Evolutionary conservation across 2,329 filamentous ascomycete species (phyloP).

Genomic region (Penicillium capsulatum): DNA sequence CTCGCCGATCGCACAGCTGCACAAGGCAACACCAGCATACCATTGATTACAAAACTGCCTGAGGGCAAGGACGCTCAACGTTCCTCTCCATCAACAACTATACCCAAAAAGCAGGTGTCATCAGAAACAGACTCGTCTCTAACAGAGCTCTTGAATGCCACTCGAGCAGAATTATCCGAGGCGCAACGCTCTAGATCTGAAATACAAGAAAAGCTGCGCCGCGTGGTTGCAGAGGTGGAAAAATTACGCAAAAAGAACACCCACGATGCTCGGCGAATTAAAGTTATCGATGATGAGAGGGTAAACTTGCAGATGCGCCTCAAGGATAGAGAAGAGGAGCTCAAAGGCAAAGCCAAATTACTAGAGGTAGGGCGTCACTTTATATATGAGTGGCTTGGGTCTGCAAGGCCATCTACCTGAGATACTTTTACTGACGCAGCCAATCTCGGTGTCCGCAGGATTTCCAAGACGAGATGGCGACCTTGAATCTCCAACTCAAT

Average conservation of each 20-base stretch:
- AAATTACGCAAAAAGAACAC: constrained; percentile 58
- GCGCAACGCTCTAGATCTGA: constrained; percentile 70
- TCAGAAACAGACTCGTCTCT: constrained; percentile 26
- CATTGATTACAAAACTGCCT: constrained; percentile 24
- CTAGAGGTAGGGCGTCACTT: constrained; percentile 57
- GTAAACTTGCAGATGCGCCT: constrained; percentile 61
- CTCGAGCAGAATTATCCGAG: constrained; percentile 66
- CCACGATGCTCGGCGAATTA: constrained; percentile 59
- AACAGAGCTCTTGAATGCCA: constrained; percentile 31
- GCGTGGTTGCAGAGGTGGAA: constrained; percentile 60
- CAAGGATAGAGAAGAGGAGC: constrained; percentile 78
- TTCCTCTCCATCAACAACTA: constrained; percentile 26
- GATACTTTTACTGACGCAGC: constrained; percentile 1
- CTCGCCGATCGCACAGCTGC: constrained; percentile 64
- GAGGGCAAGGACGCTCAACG: constrained; percentile 18
- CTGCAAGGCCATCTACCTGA: neutral
- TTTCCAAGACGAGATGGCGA: constrained; percentile 89
- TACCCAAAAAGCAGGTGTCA: constrained; percentile 27
- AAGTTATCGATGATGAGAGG: constrained; percentile 59
- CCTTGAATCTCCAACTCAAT: constrained; percentile 80
- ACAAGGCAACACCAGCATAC: no score
- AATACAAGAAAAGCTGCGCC: constrained; percentile 60
- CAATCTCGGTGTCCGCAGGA: constrained; percentile 48
- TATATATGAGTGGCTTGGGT: neutral
- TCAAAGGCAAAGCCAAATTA: constrained; percentile 76